Conservation (phyloP, 2,329 filamentous ascomycete species). For the Xylariaceae sp. region DNA sequence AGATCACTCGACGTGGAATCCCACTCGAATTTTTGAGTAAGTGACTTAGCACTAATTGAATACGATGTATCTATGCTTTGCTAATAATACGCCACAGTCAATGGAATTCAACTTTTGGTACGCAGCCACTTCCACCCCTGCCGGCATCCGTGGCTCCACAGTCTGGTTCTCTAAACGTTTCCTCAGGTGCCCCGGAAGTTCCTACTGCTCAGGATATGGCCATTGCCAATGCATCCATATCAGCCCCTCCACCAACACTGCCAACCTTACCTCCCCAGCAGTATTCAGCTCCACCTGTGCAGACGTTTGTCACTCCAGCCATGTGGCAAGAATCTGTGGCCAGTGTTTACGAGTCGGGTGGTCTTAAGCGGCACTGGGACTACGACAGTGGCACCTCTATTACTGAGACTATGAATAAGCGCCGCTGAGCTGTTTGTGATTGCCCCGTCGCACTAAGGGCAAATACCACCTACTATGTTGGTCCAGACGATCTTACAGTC, state of each 20-base stretch:
- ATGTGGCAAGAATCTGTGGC: constrained; percentile 78
- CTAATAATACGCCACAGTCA: constrained; percentile 64
- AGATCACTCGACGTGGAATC: constrained; percentile 78
- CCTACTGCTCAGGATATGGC: constrained; percentile 60
- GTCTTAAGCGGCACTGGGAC: constrained; percentile 67
- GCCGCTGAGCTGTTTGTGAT: constrained; percentile 33
- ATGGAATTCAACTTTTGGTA: constrained; percentile 95
- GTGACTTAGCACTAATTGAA: no score
- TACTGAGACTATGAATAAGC: constrained; percentile 39
- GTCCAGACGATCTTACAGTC: neutral
- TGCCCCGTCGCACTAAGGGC: neutral
- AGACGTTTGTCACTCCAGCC: constrained; percentile 69
- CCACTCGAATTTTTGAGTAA: constrained; percentile 87
- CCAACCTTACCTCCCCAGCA: constrained; percentile 56
- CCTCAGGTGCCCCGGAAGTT: constrained; percentile 60
- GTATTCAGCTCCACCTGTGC: constrained; percentile 59
- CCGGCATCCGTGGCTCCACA: constrained; percentile 51
- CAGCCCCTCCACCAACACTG: constrained; percentile 53
- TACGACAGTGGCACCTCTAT: constrained; percentile 49
- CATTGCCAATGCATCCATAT: constrained; percentile 52
- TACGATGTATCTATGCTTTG: no score
- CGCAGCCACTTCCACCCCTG: constrained; percentile 58
- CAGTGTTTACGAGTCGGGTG: constrained; percentile 67
- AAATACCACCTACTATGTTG: constrained; percentile 7
- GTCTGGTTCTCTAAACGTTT: constrained; percentile 58